phyloP scores from a whole-genome alignment of 108 stramenopile genomes.

The Pseudonitzschia delicatissima region DNA sequence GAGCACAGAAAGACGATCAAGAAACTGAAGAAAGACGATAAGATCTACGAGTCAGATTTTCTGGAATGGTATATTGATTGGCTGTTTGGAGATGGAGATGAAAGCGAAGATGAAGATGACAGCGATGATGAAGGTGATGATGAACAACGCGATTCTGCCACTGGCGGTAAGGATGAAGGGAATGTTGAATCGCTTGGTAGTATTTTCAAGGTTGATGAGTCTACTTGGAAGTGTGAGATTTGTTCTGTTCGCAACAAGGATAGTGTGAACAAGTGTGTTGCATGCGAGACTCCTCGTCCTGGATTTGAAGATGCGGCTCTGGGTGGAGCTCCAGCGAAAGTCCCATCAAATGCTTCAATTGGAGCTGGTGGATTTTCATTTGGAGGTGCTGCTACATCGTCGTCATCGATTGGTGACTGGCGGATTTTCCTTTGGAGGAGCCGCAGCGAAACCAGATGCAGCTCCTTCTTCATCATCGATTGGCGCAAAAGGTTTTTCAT shows the following conservation, averaged over 20 bases:
- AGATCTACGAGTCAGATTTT: slow-evolving; percentile 48
- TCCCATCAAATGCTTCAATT: slow-evolving; percentile 26
- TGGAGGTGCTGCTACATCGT: slow-evolving; percentile 27
- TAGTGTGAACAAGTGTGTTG: slow-evolving; percentile 46
- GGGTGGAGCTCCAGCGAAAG: not conserved
- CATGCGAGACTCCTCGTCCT: slow-evolving; percentile 80
- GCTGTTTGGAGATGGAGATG: slow-evolving; percentile 67
- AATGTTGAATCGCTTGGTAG: slow-evolving; percentile 36
- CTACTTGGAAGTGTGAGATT: slow-evolving; percentile 83
- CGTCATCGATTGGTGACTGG: slow-evolving; percentile 45
- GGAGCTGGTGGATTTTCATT: slow-evolving; percentile 58
- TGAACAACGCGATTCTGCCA: not conserved
- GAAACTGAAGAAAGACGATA: slow-evolving; percentile 39
- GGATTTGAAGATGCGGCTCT: slow-evolving; percentile 38
- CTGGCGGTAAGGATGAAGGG: not conserved
- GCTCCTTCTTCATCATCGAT: not conserved
- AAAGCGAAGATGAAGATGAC: slow-evolving; percentile 50
- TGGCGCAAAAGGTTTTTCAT: slow-evolving; percentile 47
- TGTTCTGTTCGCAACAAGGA: slow-evolving; percentile 74
- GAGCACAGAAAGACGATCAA: slow-evolving; percentile 64
- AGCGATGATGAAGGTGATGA: slow-evolving; percentile 38
- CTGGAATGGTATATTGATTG: slow-evolving; percentile 83
- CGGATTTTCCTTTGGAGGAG: slow-evolving; percentile 61
- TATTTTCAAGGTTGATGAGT: slow-evolving; percentile 51
- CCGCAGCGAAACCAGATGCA: slow-evolving; percentile 7